These are phyloP conservation scores for Boletus sp. DNA, from an alignment of 1,284 basidiomycete species.

Conservation along the genomic window DNA sequence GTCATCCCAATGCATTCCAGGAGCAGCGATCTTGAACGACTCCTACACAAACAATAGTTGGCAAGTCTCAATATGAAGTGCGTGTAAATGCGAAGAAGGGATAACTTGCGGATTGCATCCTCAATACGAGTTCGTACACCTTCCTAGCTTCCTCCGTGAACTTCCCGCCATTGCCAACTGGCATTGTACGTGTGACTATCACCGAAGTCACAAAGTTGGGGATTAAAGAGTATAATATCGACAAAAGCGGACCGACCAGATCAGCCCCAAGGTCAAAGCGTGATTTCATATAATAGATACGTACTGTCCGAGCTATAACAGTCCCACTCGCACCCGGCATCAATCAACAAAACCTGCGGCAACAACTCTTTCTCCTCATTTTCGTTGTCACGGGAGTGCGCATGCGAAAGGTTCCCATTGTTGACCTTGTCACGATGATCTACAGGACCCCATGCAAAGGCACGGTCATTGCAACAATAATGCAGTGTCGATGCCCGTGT, in stretches of 20 bases:
- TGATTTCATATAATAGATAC: conserved; percentile 22
- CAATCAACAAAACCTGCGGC: conserved; percentile 84
- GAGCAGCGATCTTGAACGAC: conserved; percentile 65
- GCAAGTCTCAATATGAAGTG: background rate
- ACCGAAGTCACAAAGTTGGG: background rate
- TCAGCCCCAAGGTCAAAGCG: background rate
- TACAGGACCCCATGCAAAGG: conserved; percentile 76
- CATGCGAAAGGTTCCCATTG: conserved; percentile 39
- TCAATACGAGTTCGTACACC: conserved; percentile 81
- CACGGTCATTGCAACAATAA: conserved; percentile 83
- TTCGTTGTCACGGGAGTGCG: conserved; percentile 31
- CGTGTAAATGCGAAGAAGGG: background rate
- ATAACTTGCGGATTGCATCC: conserved; percentile 71
- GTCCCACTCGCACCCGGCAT: conserved; percentile 88
- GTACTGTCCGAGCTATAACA: conserved; percentile 75
- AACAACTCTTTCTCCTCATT: conserved; percentile 38
- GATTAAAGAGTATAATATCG: background rate
- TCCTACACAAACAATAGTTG: conserved; percentile 37
- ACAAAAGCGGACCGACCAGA: background rate
- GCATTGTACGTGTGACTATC: conserved; percentile 74
- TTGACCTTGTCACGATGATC: conserved; percentile 53
- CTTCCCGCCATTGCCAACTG: conserved; percentile 84
- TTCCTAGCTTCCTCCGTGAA: conserved; percentile 75
- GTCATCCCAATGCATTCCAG: conserved; percentile 81
- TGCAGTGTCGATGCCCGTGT: conserved; percentile 83